A percentile compares a stretch with the other conserved stretches of the same genome.
phyloP scores from a whole-genome alignment of 257 asterid genomes.

The Lycium barbarum region DNA sequence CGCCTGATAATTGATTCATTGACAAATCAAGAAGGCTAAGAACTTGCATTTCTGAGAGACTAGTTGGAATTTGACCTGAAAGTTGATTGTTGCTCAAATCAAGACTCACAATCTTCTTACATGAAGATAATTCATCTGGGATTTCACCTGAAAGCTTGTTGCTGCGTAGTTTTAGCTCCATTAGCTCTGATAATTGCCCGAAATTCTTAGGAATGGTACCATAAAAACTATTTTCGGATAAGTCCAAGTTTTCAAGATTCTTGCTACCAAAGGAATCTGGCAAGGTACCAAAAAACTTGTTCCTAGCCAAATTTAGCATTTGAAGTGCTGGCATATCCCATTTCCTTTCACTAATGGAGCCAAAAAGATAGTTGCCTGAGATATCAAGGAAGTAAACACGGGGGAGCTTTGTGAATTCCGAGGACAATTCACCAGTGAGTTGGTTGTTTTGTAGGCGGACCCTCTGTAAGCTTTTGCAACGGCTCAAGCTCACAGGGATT shows the following conservation, averaged over 20 bases:
- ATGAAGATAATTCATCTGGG: conserved; percentile 59
- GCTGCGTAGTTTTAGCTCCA: conserved; percentile 55
- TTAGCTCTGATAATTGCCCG: conserved; percentile 56
- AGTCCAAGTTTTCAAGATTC: conserved; percentile 68
- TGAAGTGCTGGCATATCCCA: conserved; percentile 86
- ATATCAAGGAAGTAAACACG: conserved; percentile 73
- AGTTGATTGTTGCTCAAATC: conserved; percentile 73
- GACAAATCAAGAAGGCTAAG: conserved; percentile 85
- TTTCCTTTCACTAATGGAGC: conserved; percentile 49
- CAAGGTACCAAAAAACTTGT: conserved; percentile 55
- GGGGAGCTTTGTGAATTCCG: conserved; percentile 61
- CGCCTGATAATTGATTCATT: conserved; percentile 59
- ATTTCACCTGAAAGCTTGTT: conserved; percentile 68
- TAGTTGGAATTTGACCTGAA: conserved; percentile 59
- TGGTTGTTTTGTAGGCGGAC: conserved; percentile 69
- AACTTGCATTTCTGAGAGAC: conserved; percentile 71
- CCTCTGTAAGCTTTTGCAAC: conserved; percentile 71
- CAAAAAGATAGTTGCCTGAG: conserved; percentile 61
- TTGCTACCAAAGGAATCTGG: conserved; percentile 63
- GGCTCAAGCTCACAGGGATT: conserved; percentile 57
- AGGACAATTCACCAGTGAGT: conserved; percentile 58
- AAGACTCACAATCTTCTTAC: conserved; percentile 72
- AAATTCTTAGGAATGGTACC: conserved; percentile 56
- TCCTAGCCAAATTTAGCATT: conserved; percentile 72
- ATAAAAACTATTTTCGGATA: conserved; percentile 64